A percentile compares a stretch with the other conserved stretches of the same genome.
phyloP scores from a whole-genome alignment of 1,139 yeast genomes.

The Kodamaea plutei region DNA sequence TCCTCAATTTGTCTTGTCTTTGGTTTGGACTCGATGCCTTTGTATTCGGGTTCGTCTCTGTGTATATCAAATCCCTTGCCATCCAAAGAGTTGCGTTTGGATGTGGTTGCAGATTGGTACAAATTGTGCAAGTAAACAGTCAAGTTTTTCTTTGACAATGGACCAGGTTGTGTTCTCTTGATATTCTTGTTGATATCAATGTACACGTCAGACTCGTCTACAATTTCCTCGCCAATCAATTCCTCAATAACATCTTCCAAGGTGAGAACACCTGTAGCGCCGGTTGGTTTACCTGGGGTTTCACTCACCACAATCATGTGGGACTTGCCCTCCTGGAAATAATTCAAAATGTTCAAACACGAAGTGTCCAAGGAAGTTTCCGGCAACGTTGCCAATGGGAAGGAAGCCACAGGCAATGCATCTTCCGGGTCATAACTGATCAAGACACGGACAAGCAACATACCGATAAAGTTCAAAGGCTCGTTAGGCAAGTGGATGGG shows the following conservation, averaged over 20 bases:
- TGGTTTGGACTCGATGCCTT: constrained; percentile 4
- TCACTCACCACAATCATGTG: constrained; percentile 95
- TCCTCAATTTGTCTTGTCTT: constrained; percentile 2
- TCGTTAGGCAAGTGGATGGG: constrained; percentile 94
- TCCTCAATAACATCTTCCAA: constrained; percentile 97
- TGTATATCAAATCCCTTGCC: constrained; percentile 11
- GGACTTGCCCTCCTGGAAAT: constrained; percentile 96
- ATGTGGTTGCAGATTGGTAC: constrained; percentile 35
- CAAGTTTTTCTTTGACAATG: constrained; percentile 68
- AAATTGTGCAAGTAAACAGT: constrained; percentile 64
- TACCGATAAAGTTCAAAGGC: constrained; percentile 88
- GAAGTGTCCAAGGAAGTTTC: constrained; percentile 92
- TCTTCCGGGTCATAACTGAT: constrained; percentile 97
- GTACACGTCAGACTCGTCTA: constrained; percentile 95
- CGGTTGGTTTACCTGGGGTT: constrained; percentile 80
- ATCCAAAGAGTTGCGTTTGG: constrained; percentile 41
- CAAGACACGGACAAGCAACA: constrained; percentile 87
- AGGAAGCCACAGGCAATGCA: constrained; percentile 84
- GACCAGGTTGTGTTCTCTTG: constrained; percentile 81
- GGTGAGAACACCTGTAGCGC: constrained; percentile 89
- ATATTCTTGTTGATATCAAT: constrained; percentile 86
- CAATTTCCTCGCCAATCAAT: constrained; percentile 94
- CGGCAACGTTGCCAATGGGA: constrained; percentile 93
- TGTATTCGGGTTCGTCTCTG: constrained; percentile 5
- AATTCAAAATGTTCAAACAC: constrained; percentile 86